phyloP scores from a whole-genome alignment of 2,329 filamentous ascomycete species.

The Septoria petroselini region DNA sequence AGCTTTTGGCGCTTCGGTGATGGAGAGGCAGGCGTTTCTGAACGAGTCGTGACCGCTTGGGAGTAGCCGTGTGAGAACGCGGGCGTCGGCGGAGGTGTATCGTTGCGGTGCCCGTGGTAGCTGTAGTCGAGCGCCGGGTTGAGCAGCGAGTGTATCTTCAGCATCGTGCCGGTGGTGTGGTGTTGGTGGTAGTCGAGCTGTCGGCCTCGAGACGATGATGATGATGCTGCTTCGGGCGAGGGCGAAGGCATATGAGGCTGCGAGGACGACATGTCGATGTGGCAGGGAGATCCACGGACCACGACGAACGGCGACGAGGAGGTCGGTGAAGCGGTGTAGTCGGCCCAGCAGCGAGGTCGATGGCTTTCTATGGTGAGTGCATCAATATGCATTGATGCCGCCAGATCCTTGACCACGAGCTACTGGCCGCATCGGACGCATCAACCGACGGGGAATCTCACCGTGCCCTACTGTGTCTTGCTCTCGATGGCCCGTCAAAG shows the following conservation, averaged over 20 bases:
- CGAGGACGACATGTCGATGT: constrained; percentile 25
- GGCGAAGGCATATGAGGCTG: constrained; percentile 26
- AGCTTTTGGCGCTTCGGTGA: constrained; percentile 52
- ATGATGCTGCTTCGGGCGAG: constrained; percentile 21
- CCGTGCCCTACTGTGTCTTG: constrained; percentile 29
- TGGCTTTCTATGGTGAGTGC: constrained; percentile 28
- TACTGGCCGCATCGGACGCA: constrained; percentile 21
- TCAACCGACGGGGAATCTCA: constrained; percentile 19
- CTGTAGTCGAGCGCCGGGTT: constrained; percentile 35
- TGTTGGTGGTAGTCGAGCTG: constrained; percentile 20
- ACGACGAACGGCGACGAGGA: constrained; percentile 10
- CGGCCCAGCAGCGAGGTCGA: constrained; percentile 24
- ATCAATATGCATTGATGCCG: constrained; percentile 22
- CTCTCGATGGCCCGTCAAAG: constrained; percentile 22
- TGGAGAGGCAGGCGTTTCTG: constrained; percentile 27
- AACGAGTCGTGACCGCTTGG: constrained; percentile 23
- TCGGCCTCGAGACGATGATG: constrained; percentile 17
- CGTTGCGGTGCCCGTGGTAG: constrained; percentile 19
- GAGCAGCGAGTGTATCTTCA: constrained; percentile 45
- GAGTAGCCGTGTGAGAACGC: constrained; percentile 28
- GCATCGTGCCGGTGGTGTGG: constrained; percentile 30
- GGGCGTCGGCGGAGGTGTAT: constrained; percentile 31
- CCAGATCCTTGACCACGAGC: constrained; percentile 20
- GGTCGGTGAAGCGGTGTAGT: constrained; percentile 24
- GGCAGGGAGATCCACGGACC: constrained; percentile 9